Percentiles rank a stretch among this genome's conserved stretches.
Evolutionary conservation across 2,329 filamentous ascomycete species (phyloP).

Genomic region (Trichoderma cornu-damae): DNA sequence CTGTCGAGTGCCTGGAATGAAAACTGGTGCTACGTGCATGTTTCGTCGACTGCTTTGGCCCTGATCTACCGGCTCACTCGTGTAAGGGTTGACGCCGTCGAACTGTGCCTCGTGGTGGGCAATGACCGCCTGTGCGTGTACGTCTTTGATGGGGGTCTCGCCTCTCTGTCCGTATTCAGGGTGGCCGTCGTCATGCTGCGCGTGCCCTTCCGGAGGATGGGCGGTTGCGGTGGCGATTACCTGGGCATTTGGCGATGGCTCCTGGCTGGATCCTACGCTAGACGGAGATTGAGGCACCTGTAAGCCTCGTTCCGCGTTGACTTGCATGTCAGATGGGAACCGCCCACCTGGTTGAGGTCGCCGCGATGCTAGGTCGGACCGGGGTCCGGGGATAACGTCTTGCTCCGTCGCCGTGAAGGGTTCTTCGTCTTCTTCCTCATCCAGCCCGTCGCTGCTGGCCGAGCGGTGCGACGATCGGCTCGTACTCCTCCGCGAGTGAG

Average conservation of each 20-base stretch:
- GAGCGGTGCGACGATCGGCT: slow-evolving; percentile 62
- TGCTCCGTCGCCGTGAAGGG: slow-evolving; percentile 51
- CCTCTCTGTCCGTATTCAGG: slow-evolving; percentile 44
- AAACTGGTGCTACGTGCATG: not conserved
- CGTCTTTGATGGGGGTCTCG: slow-evolving; percentile 43
- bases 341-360: slow-evolving; percentile 89
- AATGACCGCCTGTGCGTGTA: slow-evolving; percentile 47
- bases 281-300: slow-evolving; percentile 73
- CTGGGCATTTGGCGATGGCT: slow-evolving; percentile 48
- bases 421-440: slow-evolving; percentile 67
- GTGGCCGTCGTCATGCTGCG: slow-evolving; percentile 14
- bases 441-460: slow-evolving; percentile 69
- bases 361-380: slow-evolving; percentile 49
- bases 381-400: slow-evolving; percentile 43
- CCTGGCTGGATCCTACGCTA: slow-evolving; percentile 68
- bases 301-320: slow-evolving; percentile 73
- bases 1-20: slow-evolving; percentile 5
- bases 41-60: slow-evolving; percentile 20
- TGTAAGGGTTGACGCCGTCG: slow-evolving; percentile 56
- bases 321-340: slow-evolving; percentile 90
- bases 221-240: slow-evolving; percentile 54
- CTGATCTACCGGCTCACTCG: slow-evolving; percentile 38
- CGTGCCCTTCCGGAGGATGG: slow-evolving; percentile 33
- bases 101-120: slow-evolving; percentile 47
- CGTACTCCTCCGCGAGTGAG: slow-evolving; percentile 72